These are phyloP conservation scores for Pseudocercospora musae DNA, from an alignment of 2,329 filamentous ascomycete genomes.

Conservation along the genomic window DNA sequence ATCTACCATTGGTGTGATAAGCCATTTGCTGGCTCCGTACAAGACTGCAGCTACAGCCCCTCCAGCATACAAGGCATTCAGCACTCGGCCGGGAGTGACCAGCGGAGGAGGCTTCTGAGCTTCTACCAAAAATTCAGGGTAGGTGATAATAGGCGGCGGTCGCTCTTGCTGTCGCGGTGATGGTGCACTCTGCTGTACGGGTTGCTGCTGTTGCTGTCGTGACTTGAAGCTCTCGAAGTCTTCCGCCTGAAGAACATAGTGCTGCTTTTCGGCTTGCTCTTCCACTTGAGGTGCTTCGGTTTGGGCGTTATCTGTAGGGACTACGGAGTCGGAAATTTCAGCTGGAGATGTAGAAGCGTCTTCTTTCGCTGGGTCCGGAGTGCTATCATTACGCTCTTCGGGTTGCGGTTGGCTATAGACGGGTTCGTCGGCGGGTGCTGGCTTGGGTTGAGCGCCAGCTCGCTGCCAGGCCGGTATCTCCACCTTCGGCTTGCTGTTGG, in stretches of 20 bases:
- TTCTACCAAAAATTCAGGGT: constrained; percentile 62
- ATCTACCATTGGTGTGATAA: constrained; percentile 61
- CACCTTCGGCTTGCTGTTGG: constrained; percentile 27
- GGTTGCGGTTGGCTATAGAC: constrained; percentile 19
- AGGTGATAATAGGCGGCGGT: constrained; percentile 62
- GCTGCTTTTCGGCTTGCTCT: constrained; percentile 5
- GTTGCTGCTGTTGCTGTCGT: constrained; percentile 25
- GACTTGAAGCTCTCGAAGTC: constrained; percentile 30
- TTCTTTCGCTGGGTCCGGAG: constrained; percentile 3
- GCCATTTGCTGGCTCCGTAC: constrained; percentile 68
- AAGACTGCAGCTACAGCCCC: constrained; percentile 56
- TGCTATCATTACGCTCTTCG: constrained; percentile 7
- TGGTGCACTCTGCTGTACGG: constrained; percentile 4
- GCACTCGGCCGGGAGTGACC: constrained; percentile 54
- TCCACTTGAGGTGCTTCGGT: constrained; percentile 1
- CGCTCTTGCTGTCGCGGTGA: constrained; percentile 32
- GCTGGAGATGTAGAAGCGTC: not conserved
- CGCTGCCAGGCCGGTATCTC: constrained; percentile 37
- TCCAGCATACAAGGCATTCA: constrained; percentile 56
- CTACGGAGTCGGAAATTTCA: not conserved
- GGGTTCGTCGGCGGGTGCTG: constrained; percentile 19
- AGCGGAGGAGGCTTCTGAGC: constrained; percentile 58
- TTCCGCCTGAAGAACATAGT: constrained; percentile 18
- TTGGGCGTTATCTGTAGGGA: not conserved
- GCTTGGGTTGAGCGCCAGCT: constrained; percentile 16